phyloP scores from a whole-genome alignment of 768 basidiomycete species.

The Leccinum boreale region DNA sequence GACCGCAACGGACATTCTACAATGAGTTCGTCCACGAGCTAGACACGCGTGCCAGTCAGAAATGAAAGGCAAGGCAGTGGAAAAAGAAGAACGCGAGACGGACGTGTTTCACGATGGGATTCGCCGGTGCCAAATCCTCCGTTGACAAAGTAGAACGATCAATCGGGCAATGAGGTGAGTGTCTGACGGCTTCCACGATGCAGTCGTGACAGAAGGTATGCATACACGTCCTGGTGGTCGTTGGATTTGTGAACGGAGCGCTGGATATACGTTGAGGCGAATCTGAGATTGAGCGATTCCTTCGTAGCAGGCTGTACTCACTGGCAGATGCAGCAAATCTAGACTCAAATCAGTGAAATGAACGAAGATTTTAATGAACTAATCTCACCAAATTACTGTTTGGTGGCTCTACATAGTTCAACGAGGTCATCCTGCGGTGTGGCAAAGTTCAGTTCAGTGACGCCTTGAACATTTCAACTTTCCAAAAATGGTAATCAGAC shows the following conservation, averaged over 20 bases:
- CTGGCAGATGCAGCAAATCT: constrained; percentile 83
- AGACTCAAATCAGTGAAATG: constrained; percentile 3
- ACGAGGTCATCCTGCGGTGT: constrained; percentile 24
- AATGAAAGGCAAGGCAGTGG: not conserved
- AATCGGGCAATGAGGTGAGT: constrained; percentile 76
- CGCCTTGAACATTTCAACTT: not conserved
- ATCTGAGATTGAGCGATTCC: constrained; percentile 5
- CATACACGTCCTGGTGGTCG: constrained; percentile 67
- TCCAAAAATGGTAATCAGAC: constrained; percentile 17
- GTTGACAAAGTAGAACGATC: constrained; percentile 66
- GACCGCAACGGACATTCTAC: constrained; percentile 65
- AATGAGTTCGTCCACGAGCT: constrained; percentile 82
- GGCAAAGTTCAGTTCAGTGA: constrained; percentile 1
- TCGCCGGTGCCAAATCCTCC: constrained; percentile 64
- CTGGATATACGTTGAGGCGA: constrained; percentile 31
- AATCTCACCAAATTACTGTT: constrained; percentile 65
- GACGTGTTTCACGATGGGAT: constrained; percentile 67
- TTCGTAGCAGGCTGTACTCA: constrained; percentile 22
- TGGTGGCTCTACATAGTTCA: constrained; percentile 56
- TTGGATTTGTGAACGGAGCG: constrained; percentile 73
- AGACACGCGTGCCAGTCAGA: constrained; percentile 8
- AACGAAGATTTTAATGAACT: not conserved
- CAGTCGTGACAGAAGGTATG: constrained; percentile 90
- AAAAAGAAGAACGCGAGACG: constrained; percentile 13
- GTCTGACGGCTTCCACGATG: constrained; percentile 63